These are phyloP conservation scores for Shiraia sp. DNA, from an alignment of 2,329 filamentous ascomycete genomes.

Conservation along the genomic window DNA sequence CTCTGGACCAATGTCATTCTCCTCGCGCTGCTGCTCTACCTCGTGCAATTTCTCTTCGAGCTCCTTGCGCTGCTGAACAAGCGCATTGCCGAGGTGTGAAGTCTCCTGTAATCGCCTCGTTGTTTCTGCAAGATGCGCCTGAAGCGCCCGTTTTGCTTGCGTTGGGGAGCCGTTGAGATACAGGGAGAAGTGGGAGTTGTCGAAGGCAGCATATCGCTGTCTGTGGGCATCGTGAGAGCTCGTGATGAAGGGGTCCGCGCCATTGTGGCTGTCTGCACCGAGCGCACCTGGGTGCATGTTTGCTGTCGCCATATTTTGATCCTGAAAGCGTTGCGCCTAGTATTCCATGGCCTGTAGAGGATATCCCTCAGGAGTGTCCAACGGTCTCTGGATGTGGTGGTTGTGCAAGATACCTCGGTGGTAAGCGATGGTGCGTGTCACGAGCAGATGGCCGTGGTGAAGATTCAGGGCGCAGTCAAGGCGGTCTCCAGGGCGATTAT, in stretches of 20 bases:
- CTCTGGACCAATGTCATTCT: constrained; percentile 80
- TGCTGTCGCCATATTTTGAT: constrained; percentile 48
- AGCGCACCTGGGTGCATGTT: constrained; percentile 48
- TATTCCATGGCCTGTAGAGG: constrained; percentile 31
- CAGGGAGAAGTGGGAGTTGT: constrained; percentile 76
- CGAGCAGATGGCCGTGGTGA: background rate
- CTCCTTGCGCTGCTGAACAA: constrained; percentile 85
- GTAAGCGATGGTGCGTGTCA: background rate
- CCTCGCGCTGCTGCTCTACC: constrained; percentile 71
- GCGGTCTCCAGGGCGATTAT: constrained; percentile 5
- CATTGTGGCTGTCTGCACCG: constrained; percentile 43
- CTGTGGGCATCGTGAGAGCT: constrained; percentile 45
- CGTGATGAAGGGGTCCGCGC: constrained; percentile 51
- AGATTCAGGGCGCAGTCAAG: background rate
- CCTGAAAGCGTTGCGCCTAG: constrained; percentile 17
- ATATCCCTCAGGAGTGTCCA: background rate
- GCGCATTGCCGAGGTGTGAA: constrained; percentile 81
- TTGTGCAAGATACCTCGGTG: constrained; percentile 1
- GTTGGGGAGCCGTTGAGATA: constrained; percentile 77
- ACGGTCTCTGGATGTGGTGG: constrained; percentile 4
- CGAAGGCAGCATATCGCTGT: constrained; percentile 81
- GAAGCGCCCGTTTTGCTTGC: constrained; percentile 84
- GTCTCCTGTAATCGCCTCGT: constrained; percentile 90
- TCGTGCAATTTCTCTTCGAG: constrained; percentile 81
- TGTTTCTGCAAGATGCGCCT: constrained; percentile 90